Evolutionary conservation across 2,329 filamentous ascomycete genomes (phyloP).

Genomic region (Calonectria multiphialidica): DNA sequence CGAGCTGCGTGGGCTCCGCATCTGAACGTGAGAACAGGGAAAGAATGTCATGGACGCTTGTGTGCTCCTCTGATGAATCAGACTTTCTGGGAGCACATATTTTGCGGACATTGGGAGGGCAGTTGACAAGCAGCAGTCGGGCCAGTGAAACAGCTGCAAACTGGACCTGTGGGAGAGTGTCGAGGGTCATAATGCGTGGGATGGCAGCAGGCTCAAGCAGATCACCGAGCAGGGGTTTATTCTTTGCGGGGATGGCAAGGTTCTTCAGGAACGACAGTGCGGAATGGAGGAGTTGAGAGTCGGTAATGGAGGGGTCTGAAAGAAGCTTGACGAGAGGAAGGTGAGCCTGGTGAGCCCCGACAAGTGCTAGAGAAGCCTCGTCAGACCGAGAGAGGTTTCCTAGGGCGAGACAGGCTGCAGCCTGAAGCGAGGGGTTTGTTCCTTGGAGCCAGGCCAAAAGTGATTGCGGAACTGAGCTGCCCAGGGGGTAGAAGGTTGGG

Average conservation of each 20-base stretch:
- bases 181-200: conserved; percentile 66
- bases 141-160: conserved; percentile 70
- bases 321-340: conserved; percentile 61
- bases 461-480: conserved; percentile 54
- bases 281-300: conserved; percentile 68
- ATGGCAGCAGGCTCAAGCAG: conserved; percentile 61
- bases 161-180: conserved; percentile 67
- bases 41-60: conserved; percentile 52
- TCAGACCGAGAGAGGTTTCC: conserved; percentile 74
- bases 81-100: conserved; percentile 58
- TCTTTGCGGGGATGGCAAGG: conserved; percentile 68
- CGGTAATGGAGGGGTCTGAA: conserved; percentile 51
- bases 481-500: conserved; percentile 54
- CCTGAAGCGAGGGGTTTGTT: conserved; percentile 59
- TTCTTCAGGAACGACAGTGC: conserved; percentile 74
- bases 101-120: conserved; percentile 62
- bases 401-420: conserved; percentile 70
- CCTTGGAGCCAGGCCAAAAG: conserved; percentile 62
- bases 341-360: conserved; percentile 55
- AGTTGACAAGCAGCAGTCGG: conserved; percentile 67
- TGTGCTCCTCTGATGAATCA: conserved; percentile 44
- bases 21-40: conserved; percentile 54
- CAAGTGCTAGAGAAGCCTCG: conserved; percentile 62
- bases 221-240: conserved; percentile 64
- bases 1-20: conserved; percentile 67